Conservation (phyloP, 2,329 filamentous ascomycete species). For the Fusarium tricinctum region DNA sequence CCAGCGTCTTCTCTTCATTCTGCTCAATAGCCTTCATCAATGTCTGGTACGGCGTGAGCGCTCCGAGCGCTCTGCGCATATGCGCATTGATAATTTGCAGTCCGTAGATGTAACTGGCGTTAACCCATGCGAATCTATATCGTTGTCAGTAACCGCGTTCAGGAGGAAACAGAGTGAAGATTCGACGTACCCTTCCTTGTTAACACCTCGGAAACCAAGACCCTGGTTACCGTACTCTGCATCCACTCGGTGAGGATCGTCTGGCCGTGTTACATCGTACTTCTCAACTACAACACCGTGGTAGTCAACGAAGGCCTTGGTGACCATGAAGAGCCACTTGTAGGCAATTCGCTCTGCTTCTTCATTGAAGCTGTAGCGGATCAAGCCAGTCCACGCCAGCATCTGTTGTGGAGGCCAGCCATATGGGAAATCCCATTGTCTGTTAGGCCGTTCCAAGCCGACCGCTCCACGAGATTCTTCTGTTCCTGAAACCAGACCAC, state of each 20-base stretch:
- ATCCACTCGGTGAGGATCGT: slow-evolving; percentile 93
- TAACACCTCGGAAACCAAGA: slow-evolving; percentile 93
- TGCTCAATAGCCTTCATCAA: slow-evolving; percentile 78
- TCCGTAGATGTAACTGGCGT: slow-evolving; percentile 96
- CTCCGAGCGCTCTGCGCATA: slow-evolving; percentile 89
- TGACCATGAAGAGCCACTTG: slow-evolving; percentile 98
- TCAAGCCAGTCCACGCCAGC: slow-evolving; percentile 92
- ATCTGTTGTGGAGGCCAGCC: slow-evolving; percentile 99
- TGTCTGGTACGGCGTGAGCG: slow-evolving; percentile 87
- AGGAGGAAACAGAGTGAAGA: background rate
- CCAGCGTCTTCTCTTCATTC: slow-evolving; percentile 67
- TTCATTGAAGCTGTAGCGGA: slow-evolving; percentile 91
- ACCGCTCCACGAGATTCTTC: slow-evolving; percentile 87
- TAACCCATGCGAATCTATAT: slow-evolving; percentile 95
- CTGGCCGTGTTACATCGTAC: slow-evolving; percentile 92
- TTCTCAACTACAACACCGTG: slow-evolving; percentile 99
- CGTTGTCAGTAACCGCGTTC: slow-evolving; percentile 48
- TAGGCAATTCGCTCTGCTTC: slow-evolving; percentile 92
- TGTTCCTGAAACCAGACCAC: slow-evolving; percentile 90
- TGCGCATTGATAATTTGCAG: slow-evolving; percentile 89
- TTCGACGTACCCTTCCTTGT: slow-evolving; percentile 83
- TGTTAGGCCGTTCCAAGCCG: slow-evolving; percentile 86
- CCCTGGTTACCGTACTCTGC: slow-evolving; percentile 99
- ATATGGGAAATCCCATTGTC: slow-evolving; percentile 98
- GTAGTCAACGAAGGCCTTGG: slow-evolving; percentile 97